These are phyloP conservation scores for Paxillus involutus DNA, from an alignment of 768 basidiomycete species.

Conservation along the genomic window DNA sequence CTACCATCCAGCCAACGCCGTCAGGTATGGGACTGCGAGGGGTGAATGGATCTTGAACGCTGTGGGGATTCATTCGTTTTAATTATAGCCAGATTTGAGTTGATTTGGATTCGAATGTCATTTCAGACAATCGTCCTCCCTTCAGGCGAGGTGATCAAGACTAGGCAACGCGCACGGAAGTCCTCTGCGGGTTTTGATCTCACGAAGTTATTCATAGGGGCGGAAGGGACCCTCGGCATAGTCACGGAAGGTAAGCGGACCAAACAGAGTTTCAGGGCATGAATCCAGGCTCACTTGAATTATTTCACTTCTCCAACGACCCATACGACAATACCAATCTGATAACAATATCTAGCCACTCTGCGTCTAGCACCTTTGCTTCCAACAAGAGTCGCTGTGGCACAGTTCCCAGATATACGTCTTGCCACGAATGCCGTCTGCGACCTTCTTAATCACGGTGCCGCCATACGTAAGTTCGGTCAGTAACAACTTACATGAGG, in stretches of 20 bases:
- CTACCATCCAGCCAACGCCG: slow-evolving; percentile 58
- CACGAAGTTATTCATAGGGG: slow-evolving; percentile 83
- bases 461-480: slow-evolving; percentile 20
- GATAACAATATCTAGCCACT: slow-evolving; percentile 49
- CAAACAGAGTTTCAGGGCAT: not conserved
- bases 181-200: slow-evolving; percentile 82
- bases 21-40: slow-evolving; percentile 79
- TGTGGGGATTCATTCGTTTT: slow-evolving; percentile 39
- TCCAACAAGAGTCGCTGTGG: slow-evolving; percentile 73
- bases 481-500: not conserved
- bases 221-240: slow-evolving; percentile 83
- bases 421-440: slow-evolving; percentile 41
- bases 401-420: slow-evolving; percentile 41
- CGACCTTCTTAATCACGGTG: slow-evolving; percentile 37
- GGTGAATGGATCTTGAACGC: slow-evolving; percentile 82
- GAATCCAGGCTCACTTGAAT: not conserved
- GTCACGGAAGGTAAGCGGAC: slow-evolving; percentile 64
- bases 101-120: not conserved
- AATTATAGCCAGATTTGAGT: not conserved
- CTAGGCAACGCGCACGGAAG: slow-evolving; percentile 71
- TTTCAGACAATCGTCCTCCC: slow-evolving; percentile 76
- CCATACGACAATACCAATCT: not conserved
- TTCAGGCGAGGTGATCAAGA: slow-evolving; percentile 80
- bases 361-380: slow-evolving; percentile 74
- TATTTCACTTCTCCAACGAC: not conserved